Evolutionary conservation across 2,329 filamentous ascomycete species (phyloP), one percentile per base, ranked within the genome.

Genomic region (Paecilomyces variotii): DNA sequence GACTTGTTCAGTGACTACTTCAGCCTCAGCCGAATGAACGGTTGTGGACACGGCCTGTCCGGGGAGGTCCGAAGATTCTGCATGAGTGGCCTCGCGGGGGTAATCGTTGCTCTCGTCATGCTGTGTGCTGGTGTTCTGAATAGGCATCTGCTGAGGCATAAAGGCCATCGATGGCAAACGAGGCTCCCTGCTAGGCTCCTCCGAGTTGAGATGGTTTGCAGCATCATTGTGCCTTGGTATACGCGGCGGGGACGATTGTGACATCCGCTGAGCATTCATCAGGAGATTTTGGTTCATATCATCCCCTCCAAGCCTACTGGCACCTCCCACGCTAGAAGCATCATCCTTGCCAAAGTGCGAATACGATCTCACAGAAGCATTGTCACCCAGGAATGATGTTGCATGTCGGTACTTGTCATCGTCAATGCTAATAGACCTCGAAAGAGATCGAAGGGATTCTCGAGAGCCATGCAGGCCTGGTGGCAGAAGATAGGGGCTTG

Each of bases 401-500:
- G 84, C 82, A 0, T 80, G 82, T 55, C 90, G 85, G 75, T 97
- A 97, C 35, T 91, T 93, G 72, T 97, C 93, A 67, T 95, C 88
- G 57, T 87, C 83, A 64, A 85, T 83, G 58, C 86, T 82, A 53
- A 93, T 82, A 1, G 87, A 88, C 57, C 88, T 86, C 27, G 91
- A 89, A 63, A 97, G 80, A 2, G 91, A 95, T 72, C 92, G 87
- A 62, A 97, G 80, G 4, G 93, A 97, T 65, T 96, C 91, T 52
- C 85, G 84, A 0, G 93, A 97, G 68, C 84, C 81, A 50, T 94
- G 86, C 24, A 93, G 70, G 57, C 85, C 86, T 1, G 90, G 89
- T 3, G 94, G 92, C n/a, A 97, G 81, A n/a, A 99, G 83, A 72
- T 97, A 99, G 1, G 94, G 94, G 66, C 55, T 62, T 54, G 87